phyloP scores from a whole-genome alignment of 805 yeast species.

The Clavispora carvajalis region DNA sequence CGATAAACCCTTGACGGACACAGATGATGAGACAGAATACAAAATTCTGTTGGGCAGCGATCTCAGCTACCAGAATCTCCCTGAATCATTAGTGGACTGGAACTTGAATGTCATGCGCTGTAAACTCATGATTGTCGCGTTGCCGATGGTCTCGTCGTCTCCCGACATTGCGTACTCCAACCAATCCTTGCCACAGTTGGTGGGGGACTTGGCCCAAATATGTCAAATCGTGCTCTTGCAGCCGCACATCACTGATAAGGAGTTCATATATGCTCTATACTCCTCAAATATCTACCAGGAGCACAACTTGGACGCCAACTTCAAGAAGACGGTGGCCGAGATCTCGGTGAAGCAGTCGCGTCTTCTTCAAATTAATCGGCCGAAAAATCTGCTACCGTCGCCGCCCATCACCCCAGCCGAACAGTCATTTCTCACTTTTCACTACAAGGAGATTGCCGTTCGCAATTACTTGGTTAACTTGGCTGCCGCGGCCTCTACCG shows the following conservation, averaged over 20 bases:
- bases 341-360: conserved; percentile 45
- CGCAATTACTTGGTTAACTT: conserved; percentile 48
- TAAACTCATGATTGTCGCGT: conserved; percentile 35
- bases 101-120: conserved; percentile 47
- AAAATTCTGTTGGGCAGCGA: conserved; percentile 38
- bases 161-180: conserved; percentile 31
- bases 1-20: conserved; percentile 3
- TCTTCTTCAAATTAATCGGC: conserved; percentile 33
- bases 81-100: conserved; percentile 47
- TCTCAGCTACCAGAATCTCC: conserved; percentile 30
- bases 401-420: conserved; percentile 28
- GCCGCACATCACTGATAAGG: conserved; percentile 39
- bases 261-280: conserved; percentile 35
- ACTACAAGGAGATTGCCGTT: conserved; percentile 41
- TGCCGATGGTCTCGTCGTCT: conserved; percentile 34
- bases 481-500: conserved; percentile 51
- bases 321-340: conserved; percentile 44
- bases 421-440: conserved; percentile 28
- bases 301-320: conserved; percentile 40
- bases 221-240: conserved; percentile 37
- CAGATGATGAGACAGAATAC: conserved; percentile 25
- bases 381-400: conserved; percentile 12
- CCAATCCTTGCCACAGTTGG: conserved; percentile 32
- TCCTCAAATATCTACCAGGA: conserved; percentile 44
- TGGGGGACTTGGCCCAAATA: conserved; percentile 37